phyloP scores from a whole-genome alignment of 2,329 filamentous ascomycete genomes.

The Ophiognomonia clavigignenti-juglandacearum region DNA sequence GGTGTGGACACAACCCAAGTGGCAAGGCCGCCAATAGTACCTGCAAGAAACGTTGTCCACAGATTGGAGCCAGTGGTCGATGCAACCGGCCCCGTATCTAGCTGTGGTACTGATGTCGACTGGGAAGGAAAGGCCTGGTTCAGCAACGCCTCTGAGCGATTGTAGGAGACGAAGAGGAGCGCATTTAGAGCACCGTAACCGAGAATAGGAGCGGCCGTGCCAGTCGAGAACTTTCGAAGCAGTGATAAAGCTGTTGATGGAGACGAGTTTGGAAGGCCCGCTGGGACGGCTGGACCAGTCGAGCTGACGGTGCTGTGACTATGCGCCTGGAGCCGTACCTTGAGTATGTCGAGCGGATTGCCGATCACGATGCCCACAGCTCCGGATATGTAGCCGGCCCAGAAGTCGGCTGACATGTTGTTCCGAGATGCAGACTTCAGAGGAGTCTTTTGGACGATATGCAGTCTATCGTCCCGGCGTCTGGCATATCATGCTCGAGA shows the following conservation, averaged over 20 bases:
- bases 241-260: constrained; percentile 23
- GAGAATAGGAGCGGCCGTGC: constrained; percentile 78
- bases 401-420: constrained; percentile 81
- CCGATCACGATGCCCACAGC: constrained; percentile 82
- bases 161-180: constrained; percentile 85
- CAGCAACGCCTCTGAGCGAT: constrained; percentile 68
- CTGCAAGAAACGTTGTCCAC: constrained; percentile 70
- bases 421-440: background rate
- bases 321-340: constrained; percentile 74
- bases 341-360: constrained; percentile 68
- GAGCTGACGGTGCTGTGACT: constrained; percentile 11
- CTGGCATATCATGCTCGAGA: background rate
- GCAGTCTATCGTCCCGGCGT: background rate
- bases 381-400: constrained; percentile 86
- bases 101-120: constrained; percentile 20
- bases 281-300: constrained; percentile 9
- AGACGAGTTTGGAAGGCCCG: constrained; percentile 5
- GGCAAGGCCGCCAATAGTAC: constrained; percentile 74
- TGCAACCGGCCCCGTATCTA: background rate
- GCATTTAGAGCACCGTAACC: constrained; percentile 91
- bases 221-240: constrained; percentile 40
- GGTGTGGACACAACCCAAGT: constrained; percentile 84
- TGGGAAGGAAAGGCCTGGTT: constrained; percentile 26
- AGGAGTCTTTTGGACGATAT: no score
- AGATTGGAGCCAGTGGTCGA: constrained; percentile 44